Percentiles rank a stretch among this genome's conserved stretches.
These are phyloP conservation scores for Boletus barrowsii DNA, from an alignment of 768 basidiomycete species.

Conservation along the genomic window DNA sequence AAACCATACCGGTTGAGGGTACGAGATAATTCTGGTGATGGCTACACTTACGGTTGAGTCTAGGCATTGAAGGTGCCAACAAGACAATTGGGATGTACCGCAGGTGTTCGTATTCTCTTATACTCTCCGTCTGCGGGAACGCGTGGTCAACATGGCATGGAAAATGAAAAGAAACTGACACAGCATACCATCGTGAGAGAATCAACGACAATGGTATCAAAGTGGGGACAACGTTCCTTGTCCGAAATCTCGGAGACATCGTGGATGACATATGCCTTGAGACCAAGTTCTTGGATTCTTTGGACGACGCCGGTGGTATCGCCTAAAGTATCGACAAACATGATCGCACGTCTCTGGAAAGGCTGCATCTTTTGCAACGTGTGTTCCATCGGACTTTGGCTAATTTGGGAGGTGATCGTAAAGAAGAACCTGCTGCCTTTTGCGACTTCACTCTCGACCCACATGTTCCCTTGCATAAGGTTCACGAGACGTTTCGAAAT, in stretches of 20 bases:
- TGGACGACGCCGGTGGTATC: constrained; percentile 76
- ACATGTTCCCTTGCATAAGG: constrained; percentile 98
- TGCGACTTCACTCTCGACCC: constrained; percentile 94
- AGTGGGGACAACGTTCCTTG: constrained; percentile 79
- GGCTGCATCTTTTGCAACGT: constrained; percentile 79
- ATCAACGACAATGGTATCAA: constrained; percentile 96
- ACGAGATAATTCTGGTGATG: not conserved
- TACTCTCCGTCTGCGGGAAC: constrained; percentile 67
- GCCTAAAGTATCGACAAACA: constrained; percentile 84
- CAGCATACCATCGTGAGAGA: constrained; percentile 74
- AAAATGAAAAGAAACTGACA: not conserved
- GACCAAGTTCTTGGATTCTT: constrained; percentile 73
- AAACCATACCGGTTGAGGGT: constrained; percentile 5
- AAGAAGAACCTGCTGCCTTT: constrained; percentile 97
- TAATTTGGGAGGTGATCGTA: constrained; percentile 86
- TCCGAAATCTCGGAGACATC: constrained; percentile 78
- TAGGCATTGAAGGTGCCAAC: constrained; percentile 73
- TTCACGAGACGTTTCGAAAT: constrained; percentile 96
- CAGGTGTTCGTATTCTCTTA: constrained; percentile 90
- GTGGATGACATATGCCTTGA: constrained; percentile 74
- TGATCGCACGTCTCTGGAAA: constrained; percentile 82
- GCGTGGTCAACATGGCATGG: constrained; percentile 13
- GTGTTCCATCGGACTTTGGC: constrained; percentile 67
- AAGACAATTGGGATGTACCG: constrained; percentile 96
- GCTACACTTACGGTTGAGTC: constrained; percentile 62